phyloP scores from a whole-genome alignment of 495 filamentous ascomycete species.

The Aspergillus incahuasiensis region DNA sequence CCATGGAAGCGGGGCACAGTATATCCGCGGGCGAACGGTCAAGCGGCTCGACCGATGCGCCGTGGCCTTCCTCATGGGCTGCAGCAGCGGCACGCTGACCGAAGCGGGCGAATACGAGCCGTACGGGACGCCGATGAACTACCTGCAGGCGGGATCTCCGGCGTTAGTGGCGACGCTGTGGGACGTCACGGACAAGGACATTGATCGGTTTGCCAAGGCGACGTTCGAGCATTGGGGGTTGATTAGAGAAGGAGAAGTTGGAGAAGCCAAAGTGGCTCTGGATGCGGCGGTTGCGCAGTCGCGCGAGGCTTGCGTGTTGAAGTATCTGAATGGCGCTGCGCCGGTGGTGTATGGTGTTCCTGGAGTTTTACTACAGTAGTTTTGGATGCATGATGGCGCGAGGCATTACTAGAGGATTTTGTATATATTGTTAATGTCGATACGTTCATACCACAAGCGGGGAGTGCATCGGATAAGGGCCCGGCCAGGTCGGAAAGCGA shows the following conservation, averaged over 20 bases:
- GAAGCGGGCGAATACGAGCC: conserved; percentile 86
- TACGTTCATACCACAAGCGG: background rate
- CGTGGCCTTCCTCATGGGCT: conserved; percentile 88
- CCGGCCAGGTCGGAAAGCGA: no score
- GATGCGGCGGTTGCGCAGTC: conserved; percentile 75
- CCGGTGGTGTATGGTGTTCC: conserved; percentile 93
- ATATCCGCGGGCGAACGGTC: conserved; percentile 75
- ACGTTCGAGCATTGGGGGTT: conserved; percentile 85
- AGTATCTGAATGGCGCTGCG: conserved; percentile 88
- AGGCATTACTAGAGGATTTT: conserved; percentile 1
- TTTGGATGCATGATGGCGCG: background rate
- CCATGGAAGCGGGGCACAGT: conserved; percentile 92
- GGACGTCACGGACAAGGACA: conserved; percentile 97
- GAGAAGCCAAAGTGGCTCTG: conserved; percentile 36
- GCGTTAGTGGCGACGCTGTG: conserved; percentile 87
- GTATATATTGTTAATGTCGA: background rate
- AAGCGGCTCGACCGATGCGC: conserved; percentile 71
- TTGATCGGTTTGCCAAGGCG: conserved; percentile 78
- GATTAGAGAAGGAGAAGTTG: conserved; percentile 26
- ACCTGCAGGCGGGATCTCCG: conserved; percentile 77
- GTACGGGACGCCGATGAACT: conserved; percentile 83
- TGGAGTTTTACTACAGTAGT: conserved; percentile 62
- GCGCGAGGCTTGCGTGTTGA: conserved; percentile 70
- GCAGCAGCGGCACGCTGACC: conserved; percentile 69
- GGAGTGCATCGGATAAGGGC: no score